Evolutionary conservation across 1,139 yeast genomes (phyloP).

Genomic region (Taphrina pruni): DNA sequence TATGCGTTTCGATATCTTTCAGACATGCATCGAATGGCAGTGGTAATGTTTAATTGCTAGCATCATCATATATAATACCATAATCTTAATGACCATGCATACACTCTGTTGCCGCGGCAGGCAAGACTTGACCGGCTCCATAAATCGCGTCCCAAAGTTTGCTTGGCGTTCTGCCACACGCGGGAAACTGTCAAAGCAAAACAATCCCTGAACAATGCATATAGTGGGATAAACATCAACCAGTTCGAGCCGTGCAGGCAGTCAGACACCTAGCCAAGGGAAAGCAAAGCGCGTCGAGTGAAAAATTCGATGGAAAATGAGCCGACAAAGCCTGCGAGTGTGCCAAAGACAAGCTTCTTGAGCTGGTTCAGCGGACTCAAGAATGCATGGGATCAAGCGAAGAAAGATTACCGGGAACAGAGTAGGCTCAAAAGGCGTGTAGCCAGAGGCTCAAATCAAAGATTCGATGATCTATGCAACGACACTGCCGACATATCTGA

Average conservation of each 20-base stretch:
- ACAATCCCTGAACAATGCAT: neutral
- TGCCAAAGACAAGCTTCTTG: neutral
- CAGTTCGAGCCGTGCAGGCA: no score
- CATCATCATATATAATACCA: neutral
- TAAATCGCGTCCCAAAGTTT: neutral
- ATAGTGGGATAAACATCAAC: no score
- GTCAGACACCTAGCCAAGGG: no score
- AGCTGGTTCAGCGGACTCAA: slow-evolving; percentile 19
- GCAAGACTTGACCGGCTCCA: neutral
- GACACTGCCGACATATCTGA: neutral
- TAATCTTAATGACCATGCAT: neutral
- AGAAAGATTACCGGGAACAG: slow-evolving; percentile 1
- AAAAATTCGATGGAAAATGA: neutral
- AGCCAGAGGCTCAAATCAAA: neutral
- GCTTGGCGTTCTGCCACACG: slow-evolving; percentile 10
- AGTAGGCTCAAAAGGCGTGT: neutral
- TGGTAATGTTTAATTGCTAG: slow-evolving; percentile 1
- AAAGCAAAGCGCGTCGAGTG: neutral
- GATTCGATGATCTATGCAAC: slow-evolving; percentile 10
- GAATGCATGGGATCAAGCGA: slow-evolving; percentile 27
- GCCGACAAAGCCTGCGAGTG: neutral
- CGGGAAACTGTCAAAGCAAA: neutral
- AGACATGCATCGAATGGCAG: neutral
- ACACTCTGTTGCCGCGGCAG: neutral
- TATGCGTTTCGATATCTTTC: neutral